Evolutionary conservation across 2,329 filamentous ascomycete species (phyloP).

Genomic region (Pseudocercospora cruenta): DNA sequence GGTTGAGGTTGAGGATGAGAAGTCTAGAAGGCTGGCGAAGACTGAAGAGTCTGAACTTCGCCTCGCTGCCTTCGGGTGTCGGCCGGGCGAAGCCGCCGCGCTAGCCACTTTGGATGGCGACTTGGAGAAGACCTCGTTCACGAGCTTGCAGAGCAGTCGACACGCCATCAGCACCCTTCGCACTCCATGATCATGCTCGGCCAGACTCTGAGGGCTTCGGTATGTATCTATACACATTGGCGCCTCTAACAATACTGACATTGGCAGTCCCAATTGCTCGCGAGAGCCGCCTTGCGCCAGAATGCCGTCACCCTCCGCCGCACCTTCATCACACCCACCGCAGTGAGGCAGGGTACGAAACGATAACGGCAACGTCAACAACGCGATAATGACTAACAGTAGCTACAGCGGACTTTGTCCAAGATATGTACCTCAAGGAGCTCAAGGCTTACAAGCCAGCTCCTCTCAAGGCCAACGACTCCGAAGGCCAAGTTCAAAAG

Average conservation of each 20-base stretch:
- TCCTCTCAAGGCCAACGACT: conserved; percentile 79
- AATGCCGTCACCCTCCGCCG: conserved; percentile 57
- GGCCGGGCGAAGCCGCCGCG: neutral
- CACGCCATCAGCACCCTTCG: neutral
- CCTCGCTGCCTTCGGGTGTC: neutral
- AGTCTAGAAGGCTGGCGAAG: conserved; percentile 10
- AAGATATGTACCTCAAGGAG: conserved; percentile 96
- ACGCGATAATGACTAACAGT: conserved; percentile 13
- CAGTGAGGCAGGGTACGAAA: conserved; percentile 62
- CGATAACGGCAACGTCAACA: conserved; percentile 19
- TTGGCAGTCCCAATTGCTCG: conserved; percentile 62
- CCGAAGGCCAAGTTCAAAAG: conserved; percentile 87
- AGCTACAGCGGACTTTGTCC: conserved; percentile 83
- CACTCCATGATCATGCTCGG: conserved; percentile 57
- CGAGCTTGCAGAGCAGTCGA: conserved; percentile 8
- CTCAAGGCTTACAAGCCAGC: conserved; percentile 92
- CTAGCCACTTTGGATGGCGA: neutral
- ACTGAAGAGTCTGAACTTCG: neutral
- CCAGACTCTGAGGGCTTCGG: conserved; percentile 65
- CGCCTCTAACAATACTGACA: conserved; percentile 29
- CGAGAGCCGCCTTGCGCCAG: conserved; percentile 63
- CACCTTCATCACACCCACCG: conserved; percentile 65
- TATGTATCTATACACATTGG: conserved; percentile 38
- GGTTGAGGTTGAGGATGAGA: conserved; percentile 14
- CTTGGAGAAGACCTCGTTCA: conserved; percentile 6